Evolutionary conservation across 2,329 filamentous ascomycete genomes (phyloP).

Genomic region (Calonectria fujianensis): DNA sequence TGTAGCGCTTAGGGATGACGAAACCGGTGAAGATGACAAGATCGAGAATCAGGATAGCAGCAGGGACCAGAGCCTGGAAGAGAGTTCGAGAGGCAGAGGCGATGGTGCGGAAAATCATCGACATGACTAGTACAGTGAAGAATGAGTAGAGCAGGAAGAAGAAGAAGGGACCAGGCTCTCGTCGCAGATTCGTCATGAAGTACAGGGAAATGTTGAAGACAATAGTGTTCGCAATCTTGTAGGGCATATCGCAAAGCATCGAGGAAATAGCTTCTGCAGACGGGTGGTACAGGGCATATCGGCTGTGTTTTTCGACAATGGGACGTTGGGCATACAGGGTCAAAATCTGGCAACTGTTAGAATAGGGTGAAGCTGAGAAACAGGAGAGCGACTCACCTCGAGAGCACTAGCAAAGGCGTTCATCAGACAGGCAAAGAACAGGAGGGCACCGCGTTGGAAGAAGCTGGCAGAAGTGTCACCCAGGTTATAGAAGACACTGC

Average conservation of each 20-base stretch:
- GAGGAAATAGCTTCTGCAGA: constrained; percentile 91
- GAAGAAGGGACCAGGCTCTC: constrained; percentile 87
- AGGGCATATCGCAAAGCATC: constrained; percentile 90
- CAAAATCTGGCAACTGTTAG: constrained; percentile 74
- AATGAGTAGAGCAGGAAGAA: constrained; percentile 88
- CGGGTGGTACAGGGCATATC: constrained; percentile 92
- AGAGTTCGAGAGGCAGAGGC: constrained; percentile 54
- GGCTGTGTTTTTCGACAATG: constrained; percentile 92
- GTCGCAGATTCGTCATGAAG: constrained; percentile 89
- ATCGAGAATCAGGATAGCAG: constrained; percentile 55
- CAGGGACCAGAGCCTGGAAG: constrained; percentile 56
- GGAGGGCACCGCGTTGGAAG: constrained; percentile 84
- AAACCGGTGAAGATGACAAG: constrained; percentile 83
- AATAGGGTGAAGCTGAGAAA: background rate
- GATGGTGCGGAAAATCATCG: constrained; percentile 74
- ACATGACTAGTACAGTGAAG: constrained; percentile 81
- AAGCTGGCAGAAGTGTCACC: constrained; percentile 80
- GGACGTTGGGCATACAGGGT: constrained; percentile 91
- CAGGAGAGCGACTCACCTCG: constrained; percentile 69
- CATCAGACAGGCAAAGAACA: constrained; percentile 92
- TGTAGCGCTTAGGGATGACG: constrained; percentile 79
- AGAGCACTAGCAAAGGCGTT: constrained; percentile 89
- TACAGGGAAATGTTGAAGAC: constrained; percentile 88
- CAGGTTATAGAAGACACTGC: constrained; percentile 88
- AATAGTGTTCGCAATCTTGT: constrained; percentile 82